These are phyloP conservation scores for Senna siamea DNA, from an alignment of 306 rosid genomes.

Conservation along the genomic window DNA sequence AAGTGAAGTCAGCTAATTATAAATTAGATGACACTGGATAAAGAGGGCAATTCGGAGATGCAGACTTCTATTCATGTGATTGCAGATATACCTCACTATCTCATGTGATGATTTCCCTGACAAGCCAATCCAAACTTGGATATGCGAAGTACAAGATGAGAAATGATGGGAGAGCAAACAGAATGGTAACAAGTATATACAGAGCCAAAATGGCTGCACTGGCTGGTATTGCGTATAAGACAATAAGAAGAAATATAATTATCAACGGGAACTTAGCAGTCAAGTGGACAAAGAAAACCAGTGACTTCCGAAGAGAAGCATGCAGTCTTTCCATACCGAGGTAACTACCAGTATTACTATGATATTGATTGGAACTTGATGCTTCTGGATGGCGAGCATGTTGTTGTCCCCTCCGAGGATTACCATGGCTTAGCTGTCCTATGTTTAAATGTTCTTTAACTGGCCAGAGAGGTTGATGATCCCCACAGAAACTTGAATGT, in stretches of 20 bases:
- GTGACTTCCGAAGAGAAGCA: slow-evolving; percentile 61
- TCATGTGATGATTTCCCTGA: slow-evolving; percentile 84
- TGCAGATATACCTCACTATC: slow-evolving; percentile 20
- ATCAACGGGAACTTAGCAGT: slow-evolving; percentile 95
- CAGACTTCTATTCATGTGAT: slow-evolving; percentile 44
- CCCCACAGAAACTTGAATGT: slow-evolving; percentile 59
- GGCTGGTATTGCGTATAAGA: slow-evolving; percentile 91
- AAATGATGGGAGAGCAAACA: slow-evolving; percentile 91
- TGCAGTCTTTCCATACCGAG: slow-evolving; percentile 63
- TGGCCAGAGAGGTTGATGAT: slow-evolving; percentile 60
- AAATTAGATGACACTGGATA: slow-evolving; percentile 34
- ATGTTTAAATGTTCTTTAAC: slow-evolving; percentile 50
- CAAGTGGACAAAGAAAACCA: slow-evolving; percentile 79
- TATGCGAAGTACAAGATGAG: slow-evolving; percentile 91
- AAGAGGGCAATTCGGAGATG: slow-evolving; percentile 35
- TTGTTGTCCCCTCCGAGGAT: slow-evolving; percentile 64
- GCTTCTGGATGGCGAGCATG: slow-evolving; percentile 54
- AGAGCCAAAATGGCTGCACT: slow-evolving; percentile 88
- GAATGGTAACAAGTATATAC: slow-evolving; percentile 77
- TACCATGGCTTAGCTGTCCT: slow-evolving; percentile 54
- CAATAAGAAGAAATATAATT: slow-evolving; percentile 76
- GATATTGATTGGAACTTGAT: slow-evolving; percentile 42
- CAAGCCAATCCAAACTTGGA: slow-evolving; percentile 98
- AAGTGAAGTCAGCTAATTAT: slow-evolving; percentile 45
- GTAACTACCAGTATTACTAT: slow-evolving; percentile 40